These are phyloP conservation scores for Botryotinia convoluta DNA, from an alignment of 2,329 filamentous ascomycete genomes.

Conservation along the genomic window DNA sequence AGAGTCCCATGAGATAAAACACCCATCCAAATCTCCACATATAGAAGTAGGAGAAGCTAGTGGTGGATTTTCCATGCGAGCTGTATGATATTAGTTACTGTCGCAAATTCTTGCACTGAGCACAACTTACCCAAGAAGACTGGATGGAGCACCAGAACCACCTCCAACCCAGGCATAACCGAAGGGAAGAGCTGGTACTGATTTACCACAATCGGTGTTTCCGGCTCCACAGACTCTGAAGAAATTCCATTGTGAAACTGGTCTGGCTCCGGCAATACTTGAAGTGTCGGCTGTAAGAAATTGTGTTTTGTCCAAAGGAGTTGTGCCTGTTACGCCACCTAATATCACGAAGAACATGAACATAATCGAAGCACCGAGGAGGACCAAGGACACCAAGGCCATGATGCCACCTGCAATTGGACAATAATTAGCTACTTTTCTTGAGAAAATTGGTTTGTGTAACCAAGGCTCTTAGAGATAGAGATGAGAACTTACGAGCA, in stretches of 20 bases:
- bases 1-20: slow-evolving; percentile 79
- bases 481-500: slow-evolving; percentile 4
- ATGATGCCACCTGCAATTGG: slow-evolving; percentile 50
- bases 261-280: slow-evolving; percentile 64
- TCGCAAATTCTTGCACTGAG: no score
- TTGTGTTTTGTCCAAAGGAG: slow-evolving; percentile 71
- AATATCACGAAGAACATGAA: slow-evolving; percentile 66
- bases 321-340: slow-evolving; percentile 53
- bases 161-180: slow-evolving; percentile 68
- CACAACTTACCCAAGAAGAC: slow-evolving; percentile 51
- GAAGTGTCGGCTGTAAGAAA: slow-evolving; percentile 80
- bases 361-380: slow-evolving; percentile 60
- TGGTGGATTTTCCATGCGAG: slow-evolving; percentile 53
- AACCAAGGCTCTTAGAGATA: not conserved
- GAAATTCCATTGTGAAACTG: slow-evolving; percentile 81
- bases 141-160: slow-evolving; percentile 48
- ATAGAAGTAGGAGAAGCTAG: slow-evolving; percentile 67
- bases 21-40: slow-evolving; percentile 92
- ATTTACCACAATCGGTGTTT: slow-evolving; percentile 61
- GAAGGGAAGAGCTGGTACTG: slow-evolving; percentile 64
- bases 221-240: slow-evolving; percentile 74
- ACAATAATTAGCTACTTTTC: not conserved
- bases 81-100: slow-evolving; percentile 39
- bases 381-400: slow-evolving; percentile 56
- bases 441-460: not conserved